phyloP scores from a whole-genome alignment of 2,329 filamentous ascomycete species.

The Verticillium nonalfalfae region DNA sequence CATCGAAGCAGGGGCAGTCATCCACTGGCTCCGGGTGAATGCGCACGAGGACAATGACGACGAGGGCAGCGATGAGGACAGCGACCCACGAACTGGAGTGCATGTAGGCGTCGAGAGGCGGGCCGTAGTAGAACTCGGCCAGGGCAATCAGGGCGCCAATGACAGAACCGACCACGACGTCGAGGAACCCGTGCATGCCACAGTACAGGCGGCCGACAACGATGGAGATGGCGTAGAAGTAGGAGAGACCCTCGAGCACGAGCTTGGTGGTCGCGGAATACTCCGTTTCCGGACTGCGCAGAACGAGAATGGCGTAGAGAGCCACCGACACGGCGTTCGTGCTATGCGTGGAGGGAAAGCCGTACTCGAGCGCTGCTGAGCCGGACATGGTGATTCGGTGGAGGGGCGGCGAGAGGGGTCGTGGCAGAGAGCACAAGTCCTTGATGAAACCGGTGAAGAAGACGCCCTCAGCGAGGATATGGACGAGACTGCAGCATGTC shows the following conservation, averaged over 20 bases:
- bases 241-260: conserved; percentile 61
- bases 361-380: conserved; percentile 90
- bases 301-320: conserved; percentile 69
- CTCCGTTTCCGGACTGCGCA: conserved; percentile 60
- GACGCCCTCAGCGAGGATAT: conserved; percentile 71
- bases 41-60: conserved; percentile 71
- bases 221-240: conserved; percentile 85
- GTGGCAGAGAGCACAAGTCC: conserved; percentile 85
- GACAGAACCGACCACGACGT: conserved; percentile 74
- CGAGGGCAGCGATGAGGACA: conserved; percentile 55
- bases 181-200: conserved; percentile 96
- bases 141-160: conserved; percentile 62
- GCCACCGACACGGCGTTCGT: conserved; percentile 95
- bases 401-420: conserved; percentile 85
- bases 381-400: conserved; percentile 97
- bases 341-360: conserved; percentile 94
- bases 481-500: conserved; percentile 50
- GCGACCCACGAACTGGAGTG: conserved; percentile 58
- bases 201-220: conserved; percentile 90
- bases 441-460: conserved; percentile 92
- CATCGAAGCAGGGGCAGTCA: conserved; percentile 94
- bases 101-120: conserved; percentile 64
- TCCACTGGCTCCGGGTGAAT: conserved; percentile 95
- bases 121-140: conserved; percentile 55
- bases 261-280: conserved; percentile 53